These are phyloP conservation scores for Aspergillus fructus DNA, from an alignment of 2,329 filamentous ascomycete genomes.

Conservation along the genomic window DNA sequence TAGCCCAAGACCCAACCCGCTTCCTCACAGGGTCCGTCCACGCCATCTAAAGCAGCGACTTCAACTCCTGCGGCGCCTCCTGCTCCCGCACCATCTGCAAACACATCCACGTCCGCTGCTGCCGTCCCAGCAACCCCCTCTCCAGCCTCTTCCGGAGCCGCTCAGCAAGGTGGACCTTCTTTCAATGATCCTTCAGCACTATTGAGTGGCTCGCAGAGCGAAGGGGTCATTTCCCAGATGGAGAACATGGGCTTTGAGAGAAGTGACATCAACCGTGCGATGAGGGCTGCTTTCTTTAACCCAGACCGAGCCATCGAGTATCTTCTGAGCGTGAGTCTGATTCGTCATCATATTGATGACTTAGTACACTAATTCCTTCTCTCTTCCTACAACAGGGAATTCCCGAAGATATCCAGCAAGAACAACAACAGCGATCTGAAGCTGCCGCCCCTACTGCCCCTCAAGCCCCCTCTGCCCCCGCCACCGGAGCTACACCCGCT, in stretches of 20 bases:
- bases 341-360: neutral
- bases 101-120: slow-evolving; percentile 42
- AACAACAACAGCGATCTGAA: slow-evolving; percentile 59
- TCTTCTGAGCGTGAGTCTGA: slow-evolving; percentile 70
- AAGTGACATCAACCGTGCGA: slow-evolving; percentile 83
- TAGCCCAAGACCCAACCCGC: slow-evolving; percentile 69
- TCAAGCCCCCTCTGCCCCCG: slow-evolving; percentile 33
- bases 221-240: slow-evolving; percentile 85
- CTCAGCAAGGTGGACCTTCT: slow-evolving; percentile 35
- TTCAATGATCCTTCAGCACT: slow-evolving; percentile 78
- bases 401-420: slow-evolving; percentile 75
- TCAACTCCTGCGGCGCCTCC: slow-evolving; percentile 49
- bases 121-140: slow-evolving; percentile 49
- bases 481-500: slow-evolving; percentile 34
- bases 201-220: slow-evolving; percentile 78
- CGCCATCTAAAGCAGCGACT: slow-evolving; percentile 37
- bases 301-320: slow-evolving; percentile 97
- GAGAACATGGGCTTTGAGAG: slow-evolving; percentile 95
- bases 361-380: slow-evolving; percentile 7
- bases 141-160: slow-evolving; percentile 48
- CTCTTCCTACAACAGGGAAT: slow-evolving; percentile 65
- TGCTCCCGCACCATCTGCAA: slow-evolving; percentile 53
- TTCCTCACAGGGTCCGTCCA: slow-evolving; percentile 38
- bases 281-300: slow-evolving; percentile 96
- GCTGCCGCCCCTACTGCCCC: slow-evolving; percentile 47